Evolutionary conservation across 1,139 yeast species (phyloP).

Genomic region (Sugiyamaella japonica): DNA sequence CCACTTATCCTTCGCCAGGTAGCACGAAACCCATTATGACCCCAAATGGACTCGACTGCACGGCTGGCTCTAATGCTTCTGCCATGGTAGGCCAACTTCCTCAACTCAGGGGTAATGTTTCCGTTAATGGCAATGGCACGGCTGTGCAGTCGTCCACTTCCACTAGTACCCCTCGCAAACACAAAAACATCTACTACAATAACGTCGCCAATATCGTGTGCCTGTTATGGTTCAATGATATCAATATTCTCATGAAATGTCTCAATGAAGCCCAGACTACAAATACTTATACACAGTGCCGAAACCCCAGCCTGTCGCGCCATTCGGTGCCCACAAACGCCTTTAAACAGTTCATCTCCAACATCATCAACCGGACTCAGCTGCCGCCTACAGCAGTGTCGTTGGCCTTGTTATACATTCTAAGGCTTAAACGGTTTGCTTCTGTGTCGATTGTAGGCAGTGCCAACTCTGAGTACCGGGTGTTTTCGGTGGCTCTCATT

Average conservation of each 20-base stretch:
- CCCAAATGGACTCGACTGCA: background rate
- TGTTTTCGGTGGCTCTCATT: constrained; percentile 66
- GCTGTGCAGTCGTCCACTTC: background rate
- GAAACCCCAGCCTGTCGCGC: constrained; percentile 16
- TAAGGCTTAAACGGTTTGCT: constrained; percentile 35
- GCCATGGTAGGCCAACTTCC: background rate
- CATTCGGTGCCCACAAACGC: constrained; percentile 26
- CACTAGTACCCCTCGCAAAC: background rate
- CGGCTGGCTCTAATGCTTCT: background rate
- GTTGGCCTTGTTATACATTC: constrained; percentile 41
- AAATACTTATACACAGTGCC: constrained; percentile 10
- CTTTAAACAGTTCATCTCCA: constrained; percentile 33
- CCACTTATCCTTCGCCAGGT: constrained; percentile 2
- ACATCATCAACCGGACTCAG: constrained; percentile 38
- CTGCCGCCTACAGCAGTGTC: constrained; percentile 41
- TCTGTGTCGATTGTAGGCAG: constrained; percentile 36
- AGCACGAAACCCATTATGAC: background rate
- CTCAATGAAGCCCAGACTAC: constrained; percentile 21
- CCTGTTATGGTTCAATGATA: constrained; percentile 38
- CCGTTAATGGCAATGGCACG: background rate
- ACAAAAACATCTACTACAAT: constrained; percentile 26
- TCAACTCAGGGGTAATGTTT: background rate
- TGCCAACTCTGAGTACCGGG: constrained; percentile 52
- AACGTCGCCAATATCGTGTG: constrained; percentile 38
- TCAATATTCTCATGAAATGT: constrained; percentile 21